Percentiles rank a stretch among this genome's conserved stretches.
Conservation (phyloP, 495 filamentous ascomycete species). For the Ascobolus immersus region DNA sequence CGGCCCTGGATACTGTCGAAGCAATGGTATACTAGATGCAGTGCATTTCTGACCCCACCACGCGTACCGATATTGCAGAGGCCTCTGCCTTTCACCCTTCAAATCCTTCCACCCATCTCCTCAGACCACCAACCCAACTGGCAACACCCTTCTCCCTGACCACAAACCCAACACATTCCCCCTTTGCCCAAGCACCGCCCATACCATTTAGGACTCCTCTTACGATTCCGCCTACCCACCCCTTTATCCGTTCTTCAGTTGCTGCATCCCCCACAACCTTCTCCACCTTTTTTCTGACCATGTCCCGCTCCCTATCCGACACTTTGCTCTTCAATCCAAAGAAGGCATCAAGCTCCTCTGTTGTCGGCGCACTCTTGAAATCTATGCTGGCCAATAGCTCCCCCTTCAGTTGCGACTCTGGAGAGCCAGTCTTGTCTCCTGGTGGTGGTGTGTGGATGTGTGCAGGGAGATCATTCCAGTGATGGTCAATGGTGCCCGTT, state of each 20-base stretch:
- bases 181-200: not conserved
- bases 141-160: constrained; percentile 5
- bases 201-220: not conserved
- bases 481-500: constrained; percentile 12
- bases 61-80: too few species aligned
- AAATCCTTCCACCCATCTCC: constrained; percentile 10
- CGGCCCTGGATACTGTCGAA: too few species aligned
- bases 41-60: too few species aligned
- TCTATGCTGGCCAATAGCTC: not conserved
- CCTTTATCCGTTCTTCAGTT: not conserved
- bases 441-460: constrained; percentile 1
- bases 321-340: not conserved
- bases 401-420: not conserved
- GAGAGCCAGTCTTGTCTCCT: not conserved
- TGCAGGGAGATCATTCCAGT: constrained; percentile 16
- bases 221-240: not conserved
- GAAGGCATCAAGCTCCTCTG: not conserved
- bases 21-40: too few species aligned
- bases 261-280: not conserved
- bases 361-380: not conserved
- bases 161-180: constrained; percentile 1
- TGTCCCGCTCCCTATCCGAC: not conserved
- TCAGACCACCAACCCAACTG: constrained; percentile 11
- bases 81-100: too few species aligned
- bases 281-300: not conserved